These are phyloP conservation scores for Phytopythium delawarense DNA, from an alignment of 352 stramenopile genomes.

Conservation along the genomic window DNA sequence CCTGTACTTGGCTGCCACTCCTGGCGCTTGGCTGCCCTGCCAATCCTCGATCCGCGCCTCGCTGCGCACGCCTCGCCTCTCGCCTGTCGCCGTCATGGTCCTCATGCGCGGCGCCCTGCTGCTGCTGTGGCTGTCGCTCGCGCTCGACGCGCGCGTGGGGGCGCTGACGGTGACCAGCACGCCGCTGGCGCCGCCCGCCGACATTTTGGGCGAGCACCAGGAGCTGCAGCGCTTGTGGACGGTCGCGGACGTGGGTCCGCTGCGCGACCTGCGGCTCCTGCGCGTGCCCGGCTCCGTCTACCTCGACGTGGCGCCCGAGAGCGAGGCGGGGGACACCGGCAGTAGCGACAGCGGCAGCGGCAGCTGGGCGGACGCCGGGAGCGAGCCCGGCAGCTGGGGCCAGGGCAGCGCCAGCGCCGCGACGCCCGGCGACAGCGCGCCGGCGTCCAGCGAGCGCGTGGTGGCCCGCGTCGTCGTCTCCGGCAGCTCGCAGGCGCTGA, in stretches of 20 bases:
- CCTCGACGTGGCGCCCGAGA: slow-evolving; percentile 28
- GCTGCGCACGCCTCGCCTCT: background rate
- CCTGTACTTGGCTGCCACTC: too few species aligned
- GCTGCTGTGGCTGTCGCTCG: background rate
- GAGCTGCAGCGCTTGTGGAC: slow-evolving; percentile 36
- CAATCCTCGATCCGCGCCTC: background rate
- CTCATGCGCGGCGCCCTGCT: background rate
- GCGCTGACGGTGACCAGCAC: background rate
- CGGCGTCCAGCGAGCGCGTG: slow-evolving; percentile 18
- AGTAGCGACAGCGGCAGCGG: slow-evolving; percentile 3
- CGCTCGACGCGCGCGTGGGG: background rate
- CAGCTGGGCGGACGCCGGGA: background rate
- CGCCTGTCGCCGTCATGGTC: background rate
- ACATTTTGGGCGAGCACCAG: slow-evolving; percentile 35
- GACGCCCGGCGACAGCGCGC: slow-evolving; percentile 6
- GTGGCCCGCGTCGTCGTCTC: slow-evolving; percentile 52
- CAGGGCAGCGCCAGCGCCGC: slow-evolving; percentile 3
- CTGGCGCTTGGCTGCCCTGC: too few species aligned
- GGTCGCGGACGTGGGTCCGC: slow-evolving; percentile 29
- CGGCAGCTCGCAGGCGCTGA: slow-evolving; percentile 45
- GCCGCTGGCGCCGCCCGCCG: slow-evolving; percentile 17
- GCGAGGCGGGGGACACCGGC: background rate
- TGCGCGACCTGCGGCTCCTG: slow-evolving; percentile 36
- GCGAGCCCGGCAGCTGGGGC: background rate
- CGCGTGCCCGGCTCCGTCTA: slow-evolving; percentile 49